Conservation (phyloP, 495 filamentous ascomycete species). For the Trichocladium antarcticum region DNA sequence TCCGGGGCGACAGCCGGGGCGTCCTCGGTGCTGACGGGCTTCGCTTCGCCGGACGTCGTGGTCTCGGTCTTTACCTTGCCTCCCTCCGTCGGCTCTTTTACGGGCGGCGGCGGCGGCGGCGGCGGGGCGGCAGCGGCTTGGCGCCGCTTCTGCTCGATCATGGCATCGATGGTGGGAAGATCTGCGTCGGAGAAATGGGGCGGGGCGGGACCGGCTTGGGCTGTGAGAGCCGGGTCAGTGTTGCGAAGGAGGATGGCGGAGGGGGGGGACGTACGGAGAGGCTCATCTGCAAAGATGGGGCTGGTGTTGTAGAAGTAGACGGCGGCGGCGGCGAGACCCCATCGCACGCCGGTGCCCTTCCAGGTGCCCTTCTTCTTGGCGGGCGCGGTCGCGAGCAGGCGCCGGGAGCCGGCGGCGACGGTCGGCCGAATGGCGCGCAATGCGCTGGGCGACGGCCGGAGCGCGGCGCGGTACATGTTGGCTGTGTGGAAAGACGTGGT, state of each 20-base stretch:
- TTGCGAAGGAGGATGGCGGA: neutral
- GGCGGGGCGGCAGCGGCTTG: conserved; percentile 23
- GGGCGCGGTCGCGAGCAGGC: conserved; percentile 63
- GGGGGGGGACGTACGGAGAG: conserved; percentile 47
- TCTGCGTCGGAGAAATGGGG: conserved; percentile 36
- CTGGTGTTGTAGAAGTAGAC: conserved; percentile 92
- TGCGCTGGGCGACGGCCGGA: conserved; percentile 45
- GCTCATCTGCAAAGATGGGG: conserved; percentile 73
- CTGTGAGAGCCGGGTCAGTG: conserved; percentile 15
- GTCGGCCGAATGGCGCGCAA: conserved; percentile 30
- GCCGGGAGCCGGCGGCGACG: conserved; percentile 31
- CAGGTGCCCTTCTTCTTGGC: conserved; percentile 60
- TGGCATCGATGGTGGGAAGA: conserved; percentile 39
- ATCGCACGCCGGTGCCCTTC: conserved; percentile 64
- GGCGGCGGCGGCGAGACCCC: conserved; percentile 64
- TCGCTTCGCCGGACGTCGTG: conserved; percentile 6
- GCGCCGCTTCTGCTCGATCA: conserved; percentile 41
- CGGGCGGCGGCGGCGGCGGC: conserved; percentile 14
- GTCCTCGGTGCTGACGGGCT: conserved; percentile 17
- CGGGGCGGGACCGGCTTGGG: conserved; percentile 26
- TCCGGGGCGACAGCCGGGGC: conserved; percentile 5
- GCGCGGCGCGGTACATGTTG: conserved; percentile 52
- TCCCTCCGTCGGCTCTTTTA: conserved; percentile 13
- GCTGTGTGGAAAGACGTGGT: conserved; percentile 1
- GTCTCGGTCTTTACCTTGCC: conserved; percentile 20